Evolutionary conservation across 257 asterid species (phyloP).

Genomic region (Ocimum tenuiflorum): DNA sequence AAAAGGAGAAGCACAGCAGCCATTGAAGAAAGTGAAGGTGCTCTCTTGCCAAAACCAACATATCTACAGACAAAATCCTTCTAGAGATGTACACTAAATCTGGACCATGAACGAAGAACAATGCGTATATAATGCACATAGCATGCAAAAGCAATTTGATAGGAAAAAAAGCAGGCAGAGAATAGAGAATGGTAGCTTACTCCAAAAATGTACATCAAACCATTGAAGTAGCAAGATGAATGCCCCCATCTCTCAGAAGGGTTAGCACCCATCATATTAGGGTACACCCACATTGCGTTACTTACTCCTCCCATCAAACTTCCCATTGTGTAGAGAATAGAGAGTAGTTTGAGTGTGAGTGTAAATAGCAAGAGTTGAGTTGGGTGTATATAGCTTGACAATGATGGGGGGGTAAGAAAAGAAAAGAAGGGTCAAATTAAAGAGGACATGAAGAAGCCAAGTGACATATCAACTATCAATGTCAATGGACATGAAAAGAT

Average conservation of each 20-base stretch:
- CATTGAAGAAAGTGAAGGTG: conserved; percentile 38
- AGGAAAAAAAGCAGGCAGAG: no score
- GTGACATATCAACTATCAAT: conserved; percentile 87
- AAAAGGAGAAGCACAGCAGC: conserved; percentile 12
- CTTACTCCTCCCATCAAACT: conserved; percentile 56
- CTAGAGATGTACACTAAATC: no score
- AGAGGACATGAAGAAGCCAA: conserved; percentile 48
- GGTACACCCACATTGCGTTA: conserved; percentile 71
- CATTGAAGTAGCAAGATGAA: conserved; percentile 77
- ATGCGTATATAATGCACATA: background rate
- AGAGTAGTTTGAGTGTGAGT: background rate
- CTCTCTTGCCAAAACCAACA: conserved; percentile 26
- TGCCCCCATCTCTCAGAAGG: conserved; percentile 99
- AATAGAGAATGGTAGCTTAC: conserved; percentile 25
- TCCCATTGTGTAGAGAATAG: conserved; percentile 22
- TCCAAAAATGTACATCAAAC: conserved; percentile 70
- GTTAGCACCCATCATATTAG: conserved; percentile 56
- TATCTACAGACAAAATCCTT: background rate
- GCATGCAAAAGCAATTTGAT: conserved; percentile 13
- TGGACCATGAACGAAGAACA: background rate
- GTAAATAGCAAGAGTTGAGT: background rate
- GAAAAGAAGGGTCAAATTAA: conserved; percentile 43
- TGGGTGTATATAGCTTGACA: conserved; percentile 17
- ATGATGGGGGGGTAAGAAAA: conserved; percentile 6
- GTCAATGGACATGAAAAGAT: conserved; percentile 99